Conservation (phyloP, 306 rosid genomes). For the Canavalia gladiata region DNA sequence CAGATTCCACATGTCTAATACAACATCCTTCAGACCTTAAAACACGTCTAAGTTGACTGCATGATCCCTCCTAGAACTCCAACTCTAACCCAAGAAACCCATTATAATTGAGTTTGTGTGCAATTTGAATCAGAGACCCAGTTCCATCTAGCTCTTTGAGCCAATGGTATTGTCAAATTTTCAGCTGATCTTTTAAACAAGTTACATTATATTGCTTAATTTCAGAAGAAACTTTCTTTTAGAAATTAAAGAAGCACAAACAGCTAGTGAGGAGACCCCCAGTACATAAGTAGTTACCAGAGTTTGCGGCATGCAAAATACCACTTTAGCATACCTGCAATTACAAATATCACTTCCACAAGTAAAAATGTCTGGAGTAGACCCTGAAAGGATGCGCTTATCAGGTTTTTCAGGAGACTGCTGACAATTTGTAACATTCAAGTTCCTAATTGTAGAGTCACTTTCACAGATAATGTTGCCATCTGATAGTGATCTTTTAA, state of each 20-base stretch:
- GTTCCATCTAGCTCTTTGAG: neutral
- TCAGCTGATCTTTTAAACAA: slow-evolving; percentile 5
- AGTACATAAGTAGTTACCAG: slow-evolving; percentile 30
- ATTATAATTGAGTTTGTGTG: neutral
- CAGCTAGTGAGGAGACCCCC: slow-evolving; percentile 2
- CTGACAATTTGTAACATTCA: slow-evolving; percentile 54
- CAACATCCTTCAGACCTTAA: neutral
- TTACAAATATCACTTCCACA: slow-evolving; percentile 65
- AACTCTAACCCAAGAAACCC: neutral
- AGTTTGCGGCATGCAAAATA: slow-evolving; percentile 28
- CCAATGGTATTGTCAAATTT: slow-evolving; percentile 3
- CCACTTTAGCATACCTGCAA: slow-evolving; percentile 68
- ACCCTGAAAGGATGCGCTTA: slow-evolving; percentile 58
- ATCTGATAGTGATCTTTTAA: slow-evolving; percentile 90
- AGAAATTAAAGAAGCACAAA: neutral
- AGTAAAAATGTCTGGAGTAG: slow-evolving; percentile 60
- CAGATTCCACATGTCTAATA: neutral
- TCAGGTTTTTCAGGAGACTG: slow-evolving; percentile 55
- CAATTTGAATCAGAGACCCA: neutral
- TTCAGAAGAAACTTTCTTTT: slow-evolving; percentile 17
- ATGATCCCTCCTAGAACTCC: neutral
- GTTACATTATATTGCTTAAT: slow-evolving; percentile 12
- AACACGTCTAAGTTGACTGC: neutral
- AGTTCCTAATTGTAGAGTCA: slow-evolving; percentile 57
- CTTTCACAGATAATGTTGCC: slow-evolving; percentile 71